A percentile compares a stretch with the other conserved stretches of the same genome.
These are phyloP conservation scores for Dissophora globulifera DNA, from an alignment of 192 early-diverging fungal species.

Conservation along the genomic window DNA sequence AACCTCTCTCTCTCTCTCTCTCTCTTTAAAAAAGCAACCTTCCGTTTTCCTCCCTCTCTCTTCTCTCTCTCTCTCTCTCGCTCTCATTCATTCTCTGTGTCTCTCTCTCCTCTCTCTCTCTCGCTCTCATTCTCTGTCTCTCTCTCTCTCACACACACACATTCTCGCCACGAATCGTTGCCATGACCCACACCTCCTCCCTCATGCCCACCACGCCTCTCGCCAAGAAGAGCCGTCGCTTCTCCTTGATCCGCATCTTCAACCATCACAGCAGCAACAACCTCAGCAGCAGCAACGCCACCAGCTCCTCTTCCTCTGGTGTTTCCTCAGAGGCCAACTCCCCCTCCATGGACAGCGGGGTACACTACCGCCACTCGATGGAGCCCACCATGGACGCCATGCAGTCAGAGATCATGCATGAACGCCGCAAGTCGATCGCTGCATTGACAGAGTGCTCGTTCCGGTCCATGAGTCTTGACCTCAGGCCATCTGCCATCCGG, in stretches of 20 bases:
- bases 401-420: slow-evolving; percentile 31
- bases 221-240: slow-evolving; percentile 37
- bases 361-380: slow-evolving; percentile 20
- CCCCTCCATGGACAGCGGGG: slow-evolving; percentile 1
- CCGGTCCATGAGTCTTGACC: slow-evolving; percentile 24
- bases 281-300: slow-evolving; percentile 3
- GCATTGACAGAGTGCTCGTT: slow-evolving; percentile 21
- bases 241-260: slow-evolving; percentile 48
- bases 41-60: not conserved
- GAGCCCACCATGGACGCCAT: slow-evolving; percentile 12
- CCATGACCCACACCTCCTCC: slow-evolving; percentile 14
- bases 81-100: no score
- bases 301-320: not conserved
- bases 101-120: not conserved
- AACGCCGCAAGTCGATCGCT: slow-evolving; percentile 47
- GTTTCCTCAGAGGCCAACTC: slow-evolving; percentile 4
- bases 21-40: not conserved
- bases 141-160: no score
- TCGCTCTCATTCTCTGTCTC: not conserved
- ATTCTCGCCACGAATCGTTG: no score
- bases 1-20: not conserved
- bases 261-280: slow-evolving; percentile 10
- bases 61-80: slow-evolving; percentile 1
- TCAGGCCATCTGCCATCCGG: slow-evolving; percentile 5
- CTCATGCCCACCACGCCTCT: not conserved